A percentile compares a stretch with the other conserved stretches of the same genome.
phyloP scores from a whole-genome alignment of 2,329 filamentous ascomycete species.

The Paracorniculantispora psalliotae region DNA sequence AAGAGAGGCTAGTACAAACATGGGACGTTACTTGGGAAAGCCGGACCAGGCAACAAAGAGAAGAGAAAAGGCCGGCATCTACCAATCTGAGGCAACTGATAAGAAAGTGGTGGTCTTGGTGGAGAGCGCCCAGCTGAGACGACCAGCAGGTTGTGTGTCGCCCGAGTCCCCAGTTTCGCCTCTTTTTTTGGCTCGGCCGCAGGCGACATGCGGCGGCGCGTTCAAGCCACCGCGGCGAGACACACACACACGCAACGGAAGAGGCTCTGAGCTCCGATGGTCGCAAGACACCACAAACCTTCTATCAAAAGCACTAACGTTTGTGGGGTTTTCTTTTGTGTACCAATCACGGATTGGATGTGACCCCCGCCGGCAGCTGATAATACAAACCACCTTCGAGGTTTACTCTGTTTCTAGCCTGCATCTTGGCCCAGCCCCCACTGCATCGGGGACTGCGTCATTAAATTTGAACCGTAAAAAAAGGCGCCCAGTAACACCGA shows the following conservation, averaged over 20 bases:
- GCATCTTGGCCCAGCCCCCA: background rate
- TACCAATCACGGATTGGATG: no score
- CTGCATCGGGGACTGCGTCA: constrained; percentile 4
- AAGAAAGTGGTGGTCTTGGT: constrained; percentile 1
- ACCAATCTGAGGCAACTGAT: constrained; percentile 6
- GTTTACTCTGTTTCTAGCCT: no score
- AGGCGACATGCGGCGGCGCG: constrained; percentile 6
- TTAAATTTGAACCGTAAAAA: background rate
- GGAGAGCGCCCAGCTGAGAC: no score
- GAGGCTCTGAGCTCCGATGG: constrained; percentile 6
- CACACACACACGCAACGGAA: background rate
- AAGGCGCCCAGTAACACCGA: background rate
- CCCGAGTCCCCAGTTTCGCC: background rate
- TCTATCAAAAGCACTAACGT: background rate
- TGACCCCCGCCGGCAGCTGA: background rate
- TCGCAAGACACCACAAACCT: constrained; percentile 1
- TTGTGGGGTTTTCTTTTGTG: no score
- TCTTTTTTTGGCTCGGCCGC: constrained; percentile 3
- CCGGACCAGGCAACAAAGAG: no score
- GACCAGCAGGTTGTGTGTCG: no score
- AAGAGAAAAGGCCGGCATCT: background rate
- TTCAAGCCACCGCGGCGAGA: background rate
- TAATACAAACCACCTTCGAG: no score
- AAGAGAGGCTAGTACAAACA: constrained; percentile 1
- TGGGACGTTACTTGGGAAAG: constrained; percentile 6